These are phyloP conservation scores for Fusarium paranaense DNA, from an alignment of 2,329 filamentous ascomycete species.

Conservation along the genomic window DNA sequence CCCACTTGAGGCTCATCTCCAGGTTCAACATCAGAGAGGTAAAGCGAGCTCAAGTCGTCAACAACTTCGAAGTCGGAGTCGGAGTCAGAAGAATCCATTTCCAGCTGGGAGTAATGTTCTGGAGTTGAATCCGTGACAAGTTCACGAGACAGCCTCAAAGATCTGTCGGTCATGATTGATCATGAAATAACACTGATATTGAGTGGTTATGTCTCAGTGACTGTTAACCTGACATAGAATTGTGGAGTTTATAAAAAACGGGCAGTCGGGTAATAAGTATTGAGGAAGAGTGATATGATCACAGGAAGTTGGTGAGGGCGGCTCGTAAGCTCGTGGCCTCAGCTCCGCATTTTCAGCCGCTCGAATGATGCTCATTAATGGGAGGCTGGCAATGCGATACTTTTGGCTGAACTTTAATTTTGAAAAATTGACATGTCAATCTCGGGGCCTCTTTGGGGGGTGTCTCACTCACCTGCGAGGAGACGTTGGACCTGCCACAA, in stretches of 20 bases:
- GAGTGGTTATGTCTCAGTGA: background rate
- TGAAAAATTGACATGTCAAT: background rate
- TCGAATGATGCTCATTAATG: background rate
- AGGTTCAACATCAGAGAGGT: background rate
- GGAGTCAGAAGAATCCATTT: conserved; percentile 5
- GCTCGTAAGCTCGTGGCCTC: background rate
- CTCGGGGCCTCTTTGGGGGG: background rate
- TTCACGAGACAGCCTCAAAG: background rate
- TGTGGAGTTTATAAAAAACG: background rate
- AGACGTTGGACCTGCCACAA: background rate
- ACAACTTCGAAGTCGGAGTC: conserved; percentile 4
- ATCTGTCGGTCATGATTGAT: background rate
- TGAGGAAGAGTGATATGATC: background rate
- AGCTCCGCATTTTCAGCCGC: background rate
- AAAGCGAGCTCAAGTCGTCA: background rate
- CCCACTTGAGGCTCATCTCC: background rate
- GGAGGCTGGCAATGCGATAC: background rate
- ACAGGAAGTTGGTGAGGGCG: background rate
- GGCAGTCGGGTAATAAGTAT: background rate
- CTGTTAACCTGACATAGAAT: background rate
- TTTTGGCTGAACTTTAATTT: background rate
- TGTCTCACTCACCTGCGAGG: background rate
- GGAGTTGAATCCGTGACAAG: background rate
- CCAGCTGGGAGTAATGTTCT: background rate
- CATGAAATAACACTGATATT: background rate